phyloP scores from a whole-genome alignment of 371 early-diverging fungal genomes.

The Zychaea mexicana region DNA sequence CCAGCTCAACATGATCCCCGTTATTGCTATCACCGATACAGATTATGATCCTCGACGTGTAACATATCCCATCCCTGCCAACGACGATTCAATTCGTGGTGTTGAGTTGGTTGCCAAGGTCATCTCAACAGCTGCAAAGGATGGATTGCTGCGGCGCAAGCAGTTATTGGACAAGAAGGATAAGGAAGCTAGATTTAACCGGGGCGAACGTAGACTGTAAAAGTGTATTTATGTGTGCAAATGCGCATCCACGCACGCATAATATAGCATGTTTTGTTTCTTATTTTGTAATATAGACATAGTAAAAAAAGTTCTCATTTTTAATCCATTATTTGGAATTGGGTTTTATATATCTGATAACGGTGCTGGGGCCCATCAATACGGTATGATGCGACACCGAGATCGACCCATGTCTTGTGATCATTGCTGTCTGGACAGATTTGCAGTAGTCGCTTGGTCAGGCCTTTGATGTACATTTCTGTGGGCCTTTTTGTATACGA shows the following conservation, averaged over 20 bases:
- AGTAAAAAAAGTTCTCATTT: neutral
- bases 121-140: conserved; percentile 76
- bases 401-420: neutral
- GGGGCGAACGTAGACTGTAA: neutral
- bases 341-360: no score
- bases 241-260: neutral
- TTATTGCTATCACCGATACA: conserved; percentile 92
- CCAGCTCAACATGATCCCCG: conserved; percentile 80
- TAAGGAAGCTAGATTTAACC: neutral
- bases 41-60: conserved; percentile 89
- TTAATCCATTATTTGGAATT: neutral
- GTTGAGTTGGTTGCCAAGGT: conserved; percentile 87
- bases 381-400: conserved; percentile 11
- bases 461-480: neutral
- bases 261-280: neutral
- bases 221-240: neutral
- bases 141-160: conserved; percentile 58
- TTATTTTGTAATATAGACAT: neutral
- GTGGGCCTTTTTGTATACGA: neutral
- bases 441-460: neutral
- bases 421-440: neutral
- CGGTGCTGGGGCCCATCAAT: no score
- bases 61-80: conserved; percentile 96
- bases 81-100: conserved; percentile 88
- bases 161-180: conserved; percentile 15